Base-by-base conservation (phyloP, 1,139 yeast genomes). In the Yamadazyma mexicana region DNA sequence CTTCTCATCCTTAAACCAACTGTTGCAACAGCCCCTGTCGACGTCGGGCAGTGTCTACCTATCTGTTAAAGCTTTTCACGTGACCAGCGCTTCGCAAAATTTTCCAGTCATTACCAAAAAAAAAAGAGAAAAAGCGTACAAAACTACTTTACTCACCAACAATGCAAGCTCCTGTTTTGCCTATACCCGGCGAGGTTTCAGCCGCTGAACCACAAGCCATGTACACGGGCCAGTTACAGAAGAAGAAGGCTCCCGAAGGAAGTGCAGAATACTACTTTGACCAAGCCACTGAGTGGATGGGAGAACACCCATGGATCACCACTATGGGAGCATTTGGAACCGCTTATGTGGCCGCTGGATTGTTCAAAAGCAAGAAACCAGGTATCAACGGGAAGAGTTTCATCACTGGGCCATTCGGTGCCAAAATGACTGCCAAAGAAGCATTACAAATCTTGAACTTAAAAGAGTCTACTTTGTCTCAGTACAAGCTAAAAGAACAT, bases 351-450 rank as follows among this genome's bases (percentile, higher is more conserved):
- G 75, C 77, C 12, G 84, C 91, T 5, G 91, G 94, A 3, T 62
- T 80, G 27, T 75, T 84, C 61, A 85, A 83, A 60, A 74, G 81
- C 34, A 77, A 77, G 40, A 85, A 80, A 44, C 85, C 95, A 6
- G 87, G 91, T 28, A 69, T 83, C 35, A 79, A 81, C 43, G 87
- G 87, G 23, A 79, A 81, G 51, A 83, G 87, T 20, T 87, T 83
- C 56, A 66, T 74, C 56, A 87, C 83, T 56, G 98, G 98, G 40
- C 87, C 95, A 1, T 92, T 92, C 62, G 96, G 89, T 29, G 62
- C 78, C 20, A 91, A 92, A 62, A 92, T 92, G 98, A 75, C 78
- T 42, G 83, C 95, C 26, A 84, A 78, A 53, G 98, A 92, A 59
- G 98, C 98, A 2, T 73, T 92, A 45, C 94, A 82, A 59, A 87